Base-by-base conservation (phyloP, 345 rosid species). In the Gossypium ekmanianum region DNA sequence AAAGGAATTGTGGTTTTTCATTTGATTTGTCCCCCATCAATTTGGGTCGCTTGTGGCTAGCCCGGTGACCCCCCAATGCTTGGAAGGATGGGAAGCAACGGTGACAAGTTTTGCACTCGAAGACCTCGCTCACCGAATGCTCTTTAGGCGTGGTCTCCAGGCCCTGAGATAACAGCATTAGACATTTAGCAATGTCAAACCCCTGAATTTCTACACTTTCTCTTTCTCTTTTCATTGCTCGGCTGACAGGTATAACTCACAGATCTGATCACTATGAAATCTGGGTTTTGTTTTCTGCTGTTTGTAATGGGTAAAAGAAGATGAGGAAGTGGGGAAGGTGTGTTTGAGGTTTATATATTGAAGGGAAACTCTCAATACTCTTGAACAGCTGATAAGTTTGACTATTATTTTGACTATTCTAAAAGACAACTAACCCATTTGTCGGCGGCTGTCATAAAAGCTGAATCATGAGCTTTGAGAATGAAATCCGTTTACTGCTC, bases 11-110 rank as follows among this genome's bases (percentile, higher is more conserved):
- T 11, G 48, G 34, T n/a, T 0, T 43, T 11, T 51, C 69, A 20
- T 20, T 61, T 1, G 44, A 10, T 4, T 76, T 66, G 9, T 74
- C 77, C 4, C 48, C 61, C 82, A 52, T 7, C 9, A 78, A 63
- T 76, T 73, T 91, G 8, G 83, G 84, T 74, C 78, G 81, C 83
- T 91, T 91, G 69, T 91, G 96, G 85, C 96, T 89, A 0, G 96
- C 91, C 11, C 96, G 79, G 69, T 91, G 96, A 0, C 96, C 96
- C 5, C 96, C 96, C 26, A 91, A 82, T 10, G 96, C 96, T 76
- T 91, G 96, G 62, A 89, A 91, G 9, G 96, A 91, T 18, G 89
- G 22, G 83, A 91, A 91, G 61, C 76, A 84, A 56, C 84, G 80
- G 72, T 87, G 81, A 20, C 96, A 91, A 2, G 96, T 91, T 73